Evolutionary conservation across 225 moss, liverwort and hornwort genomes (phyloP).

Genomic region (Bryum argenteum): DNA sequence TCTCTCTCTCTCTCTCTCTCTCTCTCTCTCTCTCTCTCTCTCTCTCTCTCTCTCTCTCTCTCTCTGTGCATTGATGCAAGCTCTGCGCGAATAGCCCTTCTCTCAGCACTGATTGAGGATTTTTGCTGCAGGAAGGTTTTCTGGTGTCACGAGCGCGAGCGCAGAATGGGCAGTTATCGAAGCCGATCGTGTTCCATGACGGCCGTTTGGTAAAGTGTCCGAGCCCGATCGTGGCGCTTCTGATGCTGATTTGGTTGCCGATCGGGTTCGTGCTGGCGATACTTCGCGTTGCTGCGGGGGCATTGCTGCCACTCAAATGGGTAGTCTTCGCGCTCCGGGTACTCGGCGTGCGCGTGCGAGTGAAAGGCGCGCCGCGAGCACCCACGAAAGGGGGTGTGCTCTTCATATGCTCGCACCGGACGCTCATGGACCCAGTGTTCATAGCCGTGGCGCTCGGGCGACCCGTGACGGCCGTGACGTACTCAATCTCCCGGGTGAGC

Average conservation of each 20-base stretch:
- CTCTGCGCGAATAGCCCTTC: no score
- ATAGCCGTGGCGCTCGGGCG: conserved; percentile 54
- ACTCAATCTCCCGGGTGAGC: conserved; percentile 63
- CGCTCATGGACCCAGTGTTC: conserved; percentile 59
- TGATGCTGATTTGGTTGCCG: conserved; percentile 59
- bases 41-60: not conserved
- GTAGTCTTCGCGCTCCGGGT: conserved; percentile 27
- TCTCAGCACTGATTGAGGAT: not conserved
- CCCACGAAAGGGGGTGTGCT: conserved; percentile 45
- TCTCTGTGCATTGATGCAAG: no score
- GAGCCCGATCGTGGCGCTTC: conserved; percentile 49
- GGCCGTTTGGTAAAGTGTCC: conserved; percentile 65
- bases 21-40: not conserved
- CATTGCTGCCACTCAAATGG: conserved; percentile 34
- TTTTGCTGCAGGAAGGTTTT: conserved; percentile 55
- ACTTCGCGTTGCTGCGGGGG: conserved; percentile 48
- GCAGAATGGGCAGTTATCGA: conserved; percentile 40
- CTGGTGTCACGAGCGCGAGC: conserved; percentile 23
- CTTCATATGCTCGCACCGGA: conserved; percentile 62
- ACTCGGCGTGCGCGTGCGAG: conserved; percentile 46
- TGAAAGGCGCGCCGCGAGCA: conserved; percentile 52
- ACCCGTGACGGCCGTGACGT: conserved; percentile 54
- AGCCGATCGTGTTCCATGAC: conserved; percentile 73
- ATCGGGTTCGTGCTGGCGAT: conserved; percentile 54
- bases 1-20: not conserved